Conservation (phyloP, 2,329 filamentous ascomycete genomes). For the Talaromyces verruculosus region DNA sequence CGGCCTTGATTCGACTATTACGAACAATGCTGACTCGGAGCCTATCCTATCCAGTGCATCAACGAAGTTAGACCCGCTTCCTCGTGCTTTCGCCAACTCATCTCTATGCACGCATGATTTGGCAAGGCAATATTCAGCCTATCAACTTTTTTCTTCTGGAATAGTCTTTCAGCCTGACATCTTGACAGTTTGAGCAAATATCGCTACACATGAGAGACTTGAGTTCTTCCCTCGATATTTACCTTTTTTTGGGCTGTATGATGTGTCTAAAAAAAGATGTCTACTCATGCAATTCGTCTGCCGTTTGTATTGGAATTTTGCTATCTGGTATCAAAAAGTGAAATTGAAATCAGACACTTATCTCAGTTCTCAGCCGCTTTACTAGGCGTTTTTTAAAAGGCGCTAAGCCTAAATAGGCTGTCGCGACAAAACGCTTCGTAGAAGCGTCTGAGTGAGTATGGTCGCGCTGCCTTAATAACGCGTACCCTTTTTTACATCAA, state of each 20-base stretch:
- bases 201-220: background rate
- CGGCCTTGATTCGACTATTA: background rate
- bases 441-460: too few species aligned
- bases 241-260: background rate
- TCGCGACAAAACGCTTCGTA: too few species aligned
- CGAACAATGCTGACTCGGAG: background rate
- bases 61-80: conserved; percentile 17
- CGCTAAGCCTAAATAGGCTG: too few species aligned
- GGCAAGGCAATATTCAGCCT: conserved; percentile 3
- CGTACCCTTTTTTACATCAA: too few species aligned
- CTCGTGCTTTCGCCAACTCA: conserved; percentile 20
- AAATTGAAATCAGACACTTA: background rate
- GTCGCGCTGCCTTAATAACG: too few species aligned
- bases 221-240: background rate
- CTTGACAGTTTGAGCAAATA: background rate
- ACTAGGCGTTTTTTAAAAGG: too few species aligned
- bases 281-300: background rate
- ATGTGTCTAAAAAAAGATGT: background rate
- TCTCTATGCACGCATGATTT: conserved; percentile 17
- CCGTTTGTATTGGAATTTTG: background rate
- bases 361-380: too few species aligned
- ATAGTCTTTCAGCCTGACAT: background rate
- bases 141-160: background rate
- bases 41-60: background rate
- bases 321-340: too few species aligned